Evolutionary conservation across 306 rosid species (phyloP).

Genomic region (Rubus parviflorus): DNA sequence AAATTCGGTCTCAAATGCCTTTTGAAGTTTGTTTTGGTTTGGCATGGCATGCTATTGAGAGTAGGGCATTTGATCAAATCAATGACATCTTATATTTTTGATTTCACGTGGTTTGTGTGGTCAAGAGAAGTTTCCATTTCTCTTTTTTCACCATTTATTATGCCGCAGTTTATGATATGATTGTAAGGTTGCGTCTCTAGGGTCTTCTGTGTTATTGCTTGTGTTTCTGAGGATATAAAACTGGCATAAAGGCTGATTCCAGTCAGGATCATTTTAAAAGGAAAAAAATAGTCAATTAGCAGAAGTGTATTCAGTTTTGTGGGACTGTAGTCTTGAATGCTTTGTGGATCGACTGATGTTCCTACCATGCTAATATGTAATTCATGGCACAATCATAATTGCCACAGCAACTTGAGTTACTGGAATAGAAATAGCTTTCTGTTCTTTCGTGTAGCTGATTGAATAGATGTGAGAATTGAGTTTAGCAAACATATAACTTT

Average conservation of each 20-base stretch:
- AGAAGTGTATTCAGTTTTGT: not conserved
- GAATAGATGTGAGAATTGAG: not conserved
- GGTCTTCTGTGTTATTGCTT: not conserved
- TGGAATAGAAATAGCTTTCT: not conserved
- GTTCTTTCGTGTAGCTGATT: not conserved
- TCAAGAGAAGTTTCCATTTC: not conserved
- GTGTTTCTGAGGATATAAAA: not conserved
- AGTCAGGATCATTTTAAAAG: not conserved
- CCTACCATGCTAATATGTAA: not conserved
- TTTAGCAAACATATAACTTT: too few relatives aligned
- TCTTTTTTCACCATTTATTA: not conserved
- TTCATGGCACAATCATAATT: not conserved
- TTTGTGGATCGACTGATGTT: not conserved
- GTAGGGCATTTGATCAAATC: not conserved
- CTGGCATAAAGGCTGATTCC: not conserved
- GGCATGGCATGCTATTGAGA: not conserved
- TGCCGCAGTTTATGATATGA: not conserved
- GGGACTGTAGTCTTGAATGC: not conserved
- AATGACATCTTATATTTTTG: not conserved
- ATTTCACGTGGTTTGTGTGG: not conserved
- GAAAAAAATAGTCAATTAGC: too few relatives aligned
- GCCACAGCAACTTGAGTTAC: not conserved
- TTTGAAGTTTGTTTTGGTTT: not conserved
- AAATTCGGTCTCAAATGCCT: not conserved
- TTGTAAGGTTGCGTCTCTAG: not conserved